Percentiles rank a stretch among this genome's conserved stretches.
These are phyloP conservation scores for Trichothecium roseum DNA, from an alignment of 2,329 filamentous ascomycete species.

Conservation along the genomic window DNA sequence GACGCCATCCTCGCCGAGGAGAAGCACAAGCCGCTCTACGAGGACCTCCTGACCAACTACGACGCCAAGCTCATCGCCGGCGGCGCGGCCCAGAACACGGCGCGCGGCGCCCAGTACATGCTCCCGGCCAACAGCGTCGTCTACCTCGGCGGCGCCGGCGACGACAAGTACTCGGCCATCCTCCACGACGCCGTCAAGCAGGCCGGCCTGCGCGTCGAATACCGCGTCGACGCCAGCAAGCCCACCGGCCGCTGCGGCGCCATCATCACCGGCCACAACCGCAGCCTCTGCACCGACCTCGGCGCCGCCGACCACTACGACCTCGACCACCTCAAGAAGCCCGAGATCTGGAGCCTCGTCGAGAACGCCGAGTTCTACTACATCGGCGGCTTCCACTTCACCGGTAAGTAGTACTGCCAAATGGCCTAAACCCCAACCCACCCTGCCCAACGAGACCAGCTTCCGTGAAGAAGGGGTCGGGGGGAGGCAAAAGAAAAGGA, in stretches of 20 bases:
- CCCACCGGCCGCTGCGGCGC: constrained; percentile 92
- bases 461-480: no score
- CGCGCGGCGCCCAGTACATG: constrained; percentile 92
- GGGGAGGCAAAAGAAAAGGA: no score
- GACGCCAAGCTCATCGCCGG: constrained; percentile 92
- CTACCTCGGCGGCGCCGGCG: constrained; percentile 87
- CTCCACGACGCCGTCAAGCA: constrained; percentile 77
- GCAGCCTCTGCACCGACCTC: constrained; percentile 88
- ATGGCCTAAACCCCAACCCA: no score
- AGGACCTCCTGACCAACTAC: constrained; percentile 87
- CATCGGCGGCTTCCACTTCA: constrained; percentile 94
- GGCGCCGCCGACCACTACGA: constrained; percentile 97
- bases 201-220: constrained; percentile 86
- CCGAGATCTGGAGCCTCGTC: constrained; percentile 84
- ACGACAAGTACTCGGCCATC: constrained; percentile 90
- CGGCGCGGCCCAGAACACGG: constrained; percentile 94
- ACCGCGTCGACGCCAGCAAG: constrained; percentile 75
- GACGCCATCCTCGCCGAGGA: constrained; percentile 94
- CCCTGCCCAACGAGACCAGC: no score
- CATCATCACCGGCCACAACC: constrained; percentile 93
- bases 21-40: constrained; percentile 82
- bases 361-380: constrained; percentile 85
- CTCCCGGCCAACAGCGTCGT: constrained; percentile 81
- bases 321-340: constrained; percentile 81
- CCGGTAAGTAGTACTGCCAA: constrained; percentile 40